Base-by-base conservation (phyloP, 345 rosid species). In the Reutealis trisperma region DNA sequence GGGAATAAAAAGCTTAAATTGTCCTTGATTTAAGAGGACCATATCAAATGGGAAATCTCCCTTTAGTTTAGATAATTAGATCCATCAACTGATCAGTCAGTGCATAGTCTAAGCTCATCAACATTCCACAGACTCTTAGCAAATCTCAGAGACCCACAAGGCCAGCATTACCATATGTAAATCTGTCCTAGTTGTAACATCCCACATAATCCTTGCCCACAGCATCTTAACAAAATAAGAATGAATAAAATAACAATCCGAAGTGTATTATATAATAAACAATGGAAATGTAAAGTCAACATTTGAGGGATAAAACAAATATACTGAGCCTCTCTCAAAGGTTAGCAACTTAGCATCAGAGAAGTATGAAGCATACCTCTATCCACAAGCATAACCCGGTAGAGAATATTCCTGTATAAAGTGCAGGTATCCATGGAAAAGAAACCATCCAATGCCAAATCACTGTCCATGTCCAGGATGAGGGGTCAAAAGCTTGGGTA, bases 371-470 rank as follows among this genome's bases (percentile, higher is more conserved):
- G 4, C 25, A 32, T 83, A 87, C 92, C 96, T 91, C 90, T 76
- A 88, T 76, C 91, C 89, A 90, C 66, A 91, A 80, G 77, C 91
- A 88, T 68, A 90, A 71, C 49, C 86, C 85, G 7, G 91, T 86
- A 24, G 91, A 90, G 83, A 91, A 84, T 52, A 86, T 14, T 77
- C 92, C 88, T 0, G 92, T 84, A 75, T 87, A 90, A 60, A 91
- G 83, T 37, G 89, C 86, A 66, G 93, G 92, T 54, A 90, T 79
- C 96, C 92, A 88, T 32, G 93, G 91, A 80, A 89, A 91, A 25
- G 81, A 67, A 74, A 81, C 84, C 82, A 87, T 80, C 80, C 80
- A 90, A 51, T 85, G 82, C 86, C 88, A 86, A 58, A 80, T 65
- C 49, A 67, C 67, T 62, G 75, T 42, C 91, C 87, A 90, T 16